Evolutionary conservation across 441 rosid genomes (phyloP).

Genomic region (Metrosideros polymorpha): DNA sequence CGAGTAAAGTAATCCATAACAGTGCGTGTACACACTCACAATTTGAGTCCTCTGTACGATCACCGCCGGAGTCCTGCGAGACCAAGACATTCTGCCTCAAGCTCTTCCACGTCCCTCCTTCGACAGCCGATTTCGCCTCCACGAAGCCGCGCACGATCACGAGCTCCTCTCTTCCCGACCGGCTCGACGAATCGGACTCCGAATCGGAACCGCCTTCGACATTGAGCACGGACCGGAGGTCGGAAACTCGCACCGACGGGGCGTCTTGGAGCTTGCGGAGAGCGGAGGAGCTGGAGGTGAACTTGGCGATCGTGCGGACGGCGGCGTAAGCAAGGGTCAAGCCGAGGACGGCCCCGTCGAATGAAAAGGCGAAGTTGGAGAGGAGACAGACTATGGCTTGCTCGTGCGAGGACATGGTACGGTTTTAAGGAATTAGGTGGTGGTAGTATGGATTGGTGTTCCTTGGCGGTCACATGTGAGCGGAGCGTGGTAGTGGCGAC

Average conservation of each 20-base stretch:
- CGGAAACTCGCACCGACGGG: slow-evolving; percentile 37
- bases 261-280: slow-evolving; percentile 42
- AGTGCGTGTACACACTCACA: slow-evolving; percentile 28
- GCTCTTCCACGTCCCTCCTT: slow-evolving; percentile 35
- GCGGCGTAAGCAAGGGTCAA: slow-evolving; percentile 54
- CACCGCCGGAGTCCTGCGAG: slow-evolving; percentile 68
- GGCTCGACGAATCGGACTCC: background rate
- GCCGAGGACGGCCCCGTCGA: slow-evolving; percentile 83
- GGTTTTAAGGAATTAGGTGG: background rate
- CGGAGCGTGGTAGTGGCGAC: background rate
- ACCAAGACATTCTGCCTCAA: slow-evolving; percentile 29
- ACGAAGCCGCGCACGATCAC: slow-evolving; percentile 62
- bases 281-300: slow-evolving; percentile 38
- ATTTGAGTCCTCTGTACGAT: slow-evolving; percentile 67
- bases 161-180: slow-evolving; percentile 14
- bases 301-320: slow-evolving; percentile 36
- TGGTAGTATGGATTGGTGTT: background rate
- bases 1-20: background rate
- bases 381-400: slow-evolving; percentile 43
- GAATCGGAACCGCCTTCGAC: slow-evolving; percentile 4
- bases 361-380: slow-evolving; percentile 56
- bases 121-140: slow-evolving; percentile 37
- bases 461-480: background rate
- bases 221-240: slow-evolving; percentile 51
- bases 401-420: slow-evolving; percentile 52